Evolutionary conservation across 495 filamentous ascomycete species (phyloP).

Genomic region (Xylaria nigripes): DNA sequence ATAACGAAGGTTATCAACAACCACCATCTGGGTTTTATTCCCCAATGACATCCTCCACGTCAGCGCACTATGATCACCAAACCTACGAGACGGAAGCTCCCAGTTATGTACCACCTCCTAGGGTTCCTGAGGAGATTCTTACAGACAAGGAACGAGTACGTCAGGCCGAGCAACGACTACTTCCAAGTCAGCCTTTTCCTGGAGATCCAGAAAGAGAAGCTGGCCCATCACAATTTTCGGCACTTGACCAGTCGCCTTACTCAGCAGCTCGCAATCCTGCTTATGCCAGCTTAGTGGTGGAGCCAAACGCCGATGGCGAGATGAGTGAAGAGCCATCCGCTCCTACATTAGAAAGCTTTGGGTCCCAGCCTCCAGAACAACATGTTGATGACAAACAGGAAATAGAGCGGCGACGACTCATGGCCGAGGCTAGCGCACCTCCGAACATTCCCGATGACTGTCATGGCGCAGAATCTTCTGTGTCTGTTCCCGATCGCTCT

Average conservation of each 20-base stretch:
- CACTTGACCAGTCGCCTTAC: conserved; percentile 12
- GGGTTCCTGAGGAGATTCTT: conserved; percentile 42
- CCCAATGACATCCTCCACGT: conserved; percentile 17
- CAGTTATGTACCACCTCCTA: conserved; percentile 46
- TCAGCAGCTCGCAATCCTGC: conserved; percentile 31
- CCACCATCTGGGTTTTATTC: conserved; percentile 20
- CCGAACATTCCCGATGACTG: conserved; percentile 42
- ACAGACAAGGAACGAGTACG: conserved; percentile 64
- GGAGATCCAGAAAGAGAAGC: conserved; percentile 30
- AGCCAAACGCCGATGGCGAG: neutral
- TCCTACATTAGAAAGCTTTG: conserved; percentile 38
- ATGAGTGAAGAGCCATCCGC: conserved; percentile 34
- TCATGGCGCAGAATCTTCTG: conserved; percentile 22
- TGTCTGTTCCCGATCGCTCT: conserved; percentile 12
- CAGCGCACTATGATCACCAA: conserved; percentile 26
- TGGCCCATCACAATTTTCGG: conserved; percentile 39
- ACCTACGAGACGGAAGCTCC: conserved; percentile 21
- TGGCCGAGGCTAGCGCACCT: conserved; percentile 67
- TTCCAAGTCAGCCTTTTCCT: conserved; percentile 61
- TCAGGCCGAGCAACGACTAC: conserved; percentile 56
- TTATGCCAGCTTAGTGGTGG: conserved; percentile 14
- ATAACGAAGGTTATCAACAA: conserved; percentile 10
- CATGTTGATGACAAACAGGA: conserved; percentile 76
- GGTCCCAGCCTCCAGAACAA: conserved; percentile 28
- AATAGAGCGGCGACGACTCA: conserved; percentile 63